A percentile compares a stretch with the other conserved stretches of the same genome.
Conservation (phyloP, 169 alveolate genomes). For the Theileria luwenshuni region DNA sequence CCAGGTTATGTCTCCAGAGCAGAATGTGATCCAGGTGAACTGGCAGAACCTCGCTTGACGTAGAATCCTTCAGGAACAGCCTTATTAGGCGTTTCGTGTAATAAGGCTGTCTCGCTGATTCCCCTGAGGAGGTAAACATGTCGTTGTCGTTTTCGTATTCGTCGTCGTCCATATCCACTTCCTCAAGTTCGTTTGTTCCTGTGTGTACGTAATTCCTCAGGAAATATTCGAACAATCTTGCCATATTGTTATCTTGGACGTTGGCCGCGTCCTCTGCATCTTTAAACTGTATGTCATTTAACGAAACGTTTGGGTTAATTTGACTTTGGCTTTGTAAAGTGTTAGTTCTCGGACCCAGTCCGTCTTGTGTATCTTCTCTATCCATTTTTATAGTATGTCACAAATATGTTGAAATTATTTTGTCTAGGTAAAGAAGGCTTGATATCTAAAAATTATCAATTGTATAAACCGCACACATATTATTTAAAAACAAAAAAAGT, state of each 20-base stretch:
- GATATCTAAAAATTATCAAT: background rate
- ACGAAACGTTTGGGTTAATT: conserved; percentile 18
- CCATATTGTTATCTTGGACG: conserved; percentile 78
- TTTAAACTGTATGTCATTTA: conserved; percentile 34
- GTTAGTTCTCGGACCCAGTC: background rate
- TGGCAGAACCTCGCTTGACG: conserved; percentile 70
- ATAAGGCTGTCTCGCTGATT: conserved; percentile 54
- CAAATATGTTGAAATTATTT: background rate
- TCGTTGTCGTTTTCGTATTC: conserved; percentile 68
- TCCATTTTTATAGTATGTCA: conserved; percentile 11
- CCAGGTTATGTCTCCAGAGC: conserved; percentile 73
- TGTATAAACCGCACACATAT: conserved; percentile 11
- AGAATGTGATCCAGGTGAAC: conserved; percentile 74
- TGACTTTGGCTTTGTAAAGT: conserved; percentile 30
- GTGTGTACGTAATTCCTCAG: conserved; percentile 64
- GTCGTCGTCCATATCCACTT: conserved; percentile 43
- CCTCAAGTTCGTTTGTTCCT: conserved; percentile 43
- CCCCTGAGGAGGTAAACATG: conserved; percentile 49
- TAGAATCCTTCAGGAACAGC: conserved; percentile 62
- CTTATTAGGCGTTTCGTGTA: conserved; percentile 63
- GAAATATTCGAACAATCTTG: conserved; percentile 76
- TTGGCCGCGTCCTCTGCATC: conserved; percentile 73
- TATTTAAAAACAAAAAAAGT: conserved; percentile 2
- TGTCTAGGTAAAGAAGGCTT: background rate
- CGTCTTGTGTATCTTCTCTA: conserved; percentile 11